Base-by-base conservation (phyloP, 140 eudicot genomes). In the Ambrosia hybrid region DNA sequence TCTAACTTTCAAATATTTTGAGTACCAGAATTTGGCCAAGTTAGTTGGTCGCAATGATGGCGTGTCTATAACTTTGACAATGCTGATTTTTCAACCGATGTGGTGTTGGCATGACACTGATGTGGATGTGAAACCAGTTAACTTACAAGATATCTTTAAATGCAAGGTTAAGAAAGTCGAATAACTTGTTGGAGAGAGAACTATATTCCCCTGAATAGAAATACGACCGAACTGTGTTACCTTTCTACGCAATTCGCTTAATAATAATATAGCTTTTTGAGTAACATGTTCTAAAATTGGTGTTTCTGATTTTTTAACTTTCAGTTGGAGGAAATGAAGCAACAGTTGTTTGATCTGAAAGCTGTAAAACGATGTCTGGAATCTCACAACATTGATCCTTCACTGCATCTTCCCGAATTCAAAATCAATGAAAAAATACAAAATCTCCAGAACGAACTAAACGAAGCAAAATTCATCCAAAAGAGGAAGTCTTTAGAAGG, bases 351-450 rank as follows among this genome's bases (percentile, higher is more conserved):
- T 57, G 80, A 78, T 56, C 65, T 90, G 74, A 87, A 70, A 70
- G 79, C 88, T 41, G 71, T 90, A 67, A 34, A 66, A 49, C 79
- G 72, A 43, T 91, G 90, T 71, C 78, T 86, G 81, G 80, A 85
- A 74, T 41, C 78, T 46, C 90, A 88, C 80, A 84, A 80, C 9
- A 52, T 88, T 36, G 89, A 91, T 68, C 83, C 87, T 38, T 78
- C 86, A 38, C 76, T 74, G 49, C 37, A 71, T 45, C 80, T 85
- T 60, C 81, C 85, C 0, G 85, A 82, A 6, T 78, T 74, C 79
- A 72, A 78, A 63, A 71, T 88, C 79, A 75, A 45, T 4, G 82
- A 80, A 61, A 76, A 56, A 68, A 85, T 88, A 41, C 48, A 73
- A 38, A 63, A 56, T 45, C 71, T 91, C 51, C 82, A 91, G 75